These are phyloP conservation scores for Penicillium sp. DNA, from an alignment of 2,329 filamentous ascomycete genomes.

Conservation along the genomic window DNA sequence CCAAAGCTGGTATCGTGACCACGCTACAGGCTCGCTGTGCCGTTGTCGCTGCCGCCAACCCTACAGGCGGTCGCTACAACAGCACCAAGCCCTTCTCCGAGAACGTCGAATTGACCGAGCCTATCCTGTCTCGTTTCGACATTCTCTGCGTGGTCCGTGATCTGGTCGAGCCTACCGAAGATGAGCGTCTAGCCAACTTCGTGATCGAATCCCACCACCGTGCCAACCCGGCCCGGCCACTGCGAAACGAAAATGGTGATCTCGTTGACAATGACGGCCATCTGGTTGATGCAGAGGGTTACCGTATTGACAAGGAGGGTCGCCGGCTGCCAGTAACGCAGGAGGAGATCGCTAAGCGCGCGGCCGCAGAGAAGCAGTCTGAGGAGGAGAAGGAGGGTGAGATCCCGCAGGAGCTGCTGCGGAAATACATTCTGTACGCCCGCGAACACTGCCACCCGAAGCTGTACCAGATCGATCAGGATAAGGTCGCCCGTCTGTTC, in stretches of 20 bases:
- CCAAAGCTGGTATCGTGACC: constrained; percentile 96
- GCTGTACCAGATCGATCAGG: constrained; percentile 94
- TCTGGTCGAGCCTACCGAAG: constrained; percentile 85
- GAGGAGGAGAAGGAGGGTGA: constrained; percentile 59
- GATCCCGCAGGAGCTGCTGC: constrained; percentile 81
- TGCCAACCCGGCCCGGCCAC: constrained; percentile 66
- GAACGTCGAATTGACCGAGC: constrained; percentile 95
- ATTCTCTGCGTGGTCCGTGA: constrained; percentile 95
- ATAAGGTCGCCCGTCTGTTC: constrained; percentile 91
- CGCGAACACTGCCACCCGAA: constrained; percentile 85
- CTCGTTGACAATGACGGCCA: constrained; percentile 44
- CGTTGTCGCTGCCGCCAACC: constrained; percentile 94
- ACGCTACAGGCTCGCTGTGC: constrained; percentile 93
- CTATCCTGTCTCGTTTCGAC: constrained; percentile 95
- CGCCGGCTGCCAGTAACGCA: constrained; percentile 38
- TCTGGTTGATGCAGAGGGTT: constrained; percentile 60
- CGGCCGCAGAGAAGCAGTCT: constrained; percentile 40
- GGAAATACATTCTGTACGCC: constrained; percentile 96
- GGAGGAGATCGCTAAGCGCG: constrained; percentile 42
- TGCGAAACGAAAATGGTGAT: constrained; percentile 43
- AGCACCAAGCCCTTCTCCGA: constrained; percentile 91
- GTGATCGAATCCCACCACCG: constrained; percentile 91
- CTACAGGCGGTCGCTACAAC: constrained; percentile 93
- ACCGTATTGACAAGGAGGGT: constrained; percentile 46
- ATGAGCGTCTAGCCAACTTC: constrained; percentile 88